Conservation (phyloP, 2,329 filamentous ascomycete genomes). For the Nakataea oryzae region DNA sequence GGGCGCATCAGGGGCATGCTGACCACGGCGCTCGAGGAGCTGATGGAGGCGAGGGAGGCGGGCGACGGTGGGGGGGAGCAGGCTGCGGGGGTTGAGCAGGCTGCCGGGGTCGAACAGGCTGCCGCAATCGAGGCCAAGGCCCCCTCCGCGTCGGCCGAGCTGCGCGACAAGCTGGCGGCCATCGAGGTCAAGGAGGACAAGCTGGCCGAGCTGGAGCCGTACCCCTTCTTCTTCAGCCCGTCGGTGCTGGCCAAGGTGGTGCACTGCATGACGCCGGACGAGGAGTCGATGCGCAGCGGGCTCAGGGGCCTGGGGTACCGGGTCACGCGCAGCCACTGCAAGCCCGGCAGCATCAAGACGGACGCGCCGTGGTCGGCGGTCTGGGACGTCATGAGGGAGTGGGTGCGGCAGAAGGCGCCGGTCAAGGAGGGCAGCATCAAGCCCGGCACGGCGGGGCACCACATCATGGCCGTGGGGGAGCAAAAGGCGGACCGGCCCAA, state of each 20-base stretch:
- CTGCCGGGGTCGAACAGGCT: constrained; percentile 21
- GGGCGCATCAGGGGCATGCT: constrained; percentile 86
- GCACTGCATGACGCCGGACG: constrained; percentile 70
- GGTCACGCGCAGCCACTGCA: constrained; percentile 79
- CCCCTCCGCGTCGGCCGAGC: background rate
- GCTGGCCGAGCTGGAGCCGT: constrained; percentile 56
- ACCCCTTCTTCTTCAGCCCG: constrained; percentile 81
- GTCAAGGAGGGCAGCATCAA: constrained; percentile 64
- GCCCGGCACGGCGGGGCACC: constrained; percentile 57
- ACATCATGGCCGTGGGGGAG: constrained; percentile 15
- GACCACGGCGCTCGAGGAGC: constrained; percentile 74
- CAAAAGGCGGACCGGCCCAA: constrained; percentile 25
- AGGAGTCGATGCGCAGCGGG: constrained; percentile 71
- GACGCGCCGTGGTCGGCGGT: constrained; percentile 83
- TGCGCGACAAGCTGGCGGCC: background rate
- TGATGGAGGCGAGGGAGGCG: constrained; percentile 20
- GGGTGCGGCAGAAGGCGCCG: constrained; percentile 71
- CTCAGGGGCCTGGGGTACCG: constrained; percentile 71
- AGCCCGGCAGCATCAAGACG: constrained; percentile 83
- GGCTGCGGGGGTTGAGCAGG: background rate
- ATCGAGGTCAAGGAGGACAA: constrained; percentile 27
- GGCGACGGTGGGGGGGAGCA: constrained; percentile 8
- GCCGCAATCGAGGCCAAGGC: background rate
- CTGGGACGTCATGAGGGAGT: constrained; percentile 91
- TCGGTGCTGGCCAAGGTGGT: constrained; percentile 64